Conservation (phyloP, 1,284 basidiomycete species). For the Apiotrichum mycotoxinovorans region DNA sequence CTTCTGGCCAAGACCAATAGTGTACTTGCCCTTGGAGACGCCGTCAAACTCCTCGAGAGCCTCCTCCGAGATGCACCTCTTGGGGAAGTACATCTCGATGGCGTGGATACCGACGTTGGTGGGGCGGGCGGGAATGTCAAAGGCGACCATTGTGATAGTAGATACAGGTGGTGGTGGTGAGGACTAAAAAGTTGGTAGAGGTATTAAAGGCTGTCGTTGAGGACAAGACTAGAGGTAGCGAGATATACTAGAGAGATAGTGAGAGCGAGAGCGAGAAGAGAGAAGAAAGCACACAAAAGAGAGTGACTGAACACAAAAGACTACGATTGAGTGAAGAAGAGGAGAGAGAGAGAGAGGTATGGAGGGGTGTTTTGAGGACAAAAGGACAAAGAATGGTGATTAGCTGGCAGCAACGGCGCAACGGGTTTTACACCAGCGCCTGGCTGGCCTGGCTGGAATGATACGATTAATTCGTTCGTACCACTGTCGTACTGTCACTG, state of each 20-base stretch:
- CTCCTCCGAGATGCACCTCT: constrained; percentile 89
- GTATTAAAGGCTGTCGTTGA: neutral
- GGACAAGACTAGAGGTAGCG: neutral
- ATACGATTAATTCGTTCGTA: neutral
- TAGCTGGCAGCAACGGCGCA: no score
- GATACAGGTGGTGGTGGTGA: neutral
- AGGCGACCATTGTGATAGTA: constrained; percentile 24
- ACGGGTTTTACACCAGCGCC: neutral
- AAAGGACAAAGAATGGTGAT: neutral
- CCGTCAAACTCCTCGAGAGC: constrained; percentile 94
- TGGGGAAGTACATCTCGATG: constrained; percentile 91
- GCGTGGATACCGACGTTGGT: constrained; percentile 88
- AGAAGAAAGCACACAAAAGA: neutral
- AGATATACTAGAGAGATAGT: neutral
- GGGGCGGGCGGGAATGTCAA: constrained; percentile 59
- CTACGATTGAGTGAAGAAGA: neutral
- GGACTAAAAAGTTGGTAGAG: neutral
- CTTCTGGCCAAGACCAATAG: constrained; percentile 96
- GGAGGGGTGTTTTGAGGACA: neutral
- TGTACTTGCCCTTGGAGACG: constrained; percentile 96
- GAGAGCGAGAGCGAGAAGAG: neutral
- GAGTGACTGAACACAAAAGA: neutral
- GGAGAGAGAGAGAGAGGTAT: neutral
- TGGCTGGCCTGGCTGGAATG: neutral
- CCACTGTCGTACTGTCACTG: no score